A percentile compares a stretch with the other conserved stretches of the same genome.
Evolutionary conservation across 164 flowering plant genomes (phyloP).

Genomic region (Nymphaea colorata): DNA sequence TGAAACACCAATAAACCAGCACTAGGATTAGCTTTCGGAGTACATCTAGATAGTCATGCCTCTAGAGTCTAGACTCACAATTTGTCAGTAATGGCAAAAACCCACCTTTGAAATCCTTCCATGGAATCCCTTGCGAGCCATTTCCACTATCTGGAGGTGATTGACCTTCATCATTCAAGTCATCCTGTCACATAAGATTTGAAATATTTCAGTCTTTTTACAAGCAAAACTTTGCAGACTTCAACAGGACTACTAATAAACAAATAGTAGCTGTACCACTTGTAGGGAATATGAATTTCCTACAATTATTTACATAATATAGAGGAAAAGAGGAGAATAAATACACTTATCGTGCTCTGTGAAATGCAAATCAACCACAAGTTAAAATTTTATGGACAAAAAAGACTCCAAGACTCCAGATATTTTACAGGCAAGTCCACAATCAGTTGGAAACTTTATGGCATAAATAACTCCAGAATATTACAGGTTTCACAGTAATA

Average conservation of each 20-base stretch:
- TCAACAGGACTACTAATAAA: not conserved
- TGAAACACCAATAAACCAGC: not conserved
- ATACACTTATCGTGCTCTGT: too few relatives aligned
- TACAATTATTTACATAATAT: too few relatives aligned
- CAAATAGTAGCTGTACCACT: not conserved
- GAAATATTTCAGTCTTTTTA: not conserved
- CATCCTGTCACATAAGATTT: constrained; percentile 25
- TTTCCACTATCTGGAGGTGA: constrained; percentile 26
- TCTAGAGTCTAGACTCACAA: constrained; percentile 24
- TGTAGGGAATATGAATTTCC: not conserved
- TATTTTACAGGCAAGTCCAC: too few relatives aligned
- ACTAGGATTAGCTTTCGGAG: constrained; percentile 10
- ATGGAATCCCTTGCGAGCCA: constrained; percentile 59
- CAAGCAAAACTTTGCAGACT: not conserved
- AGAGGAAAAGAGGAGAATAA: too few relatives aligned
- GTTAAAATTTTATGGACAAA: not conserved
- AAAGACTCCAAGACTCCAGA: too few relatives aligned
- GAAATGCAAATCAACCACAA: not conserved
- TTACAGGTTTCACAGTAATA: too few relatives aligned
- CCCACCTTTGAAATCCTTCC: constrained; percentile 59
- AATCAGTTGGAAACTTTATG: too few relatives aligned
- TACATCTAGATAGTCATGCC: constrained; percentile 30
- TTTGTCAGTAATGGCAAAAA: constrained; percentile 13
- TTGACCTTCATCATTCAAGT: constrained; percentile 27
- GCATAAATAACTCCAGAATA: too few relatives aligned